Base-by-base conservation (phyloP, 768 basidiomycete genomes). In the Leccinum sublutescens region DNA sequence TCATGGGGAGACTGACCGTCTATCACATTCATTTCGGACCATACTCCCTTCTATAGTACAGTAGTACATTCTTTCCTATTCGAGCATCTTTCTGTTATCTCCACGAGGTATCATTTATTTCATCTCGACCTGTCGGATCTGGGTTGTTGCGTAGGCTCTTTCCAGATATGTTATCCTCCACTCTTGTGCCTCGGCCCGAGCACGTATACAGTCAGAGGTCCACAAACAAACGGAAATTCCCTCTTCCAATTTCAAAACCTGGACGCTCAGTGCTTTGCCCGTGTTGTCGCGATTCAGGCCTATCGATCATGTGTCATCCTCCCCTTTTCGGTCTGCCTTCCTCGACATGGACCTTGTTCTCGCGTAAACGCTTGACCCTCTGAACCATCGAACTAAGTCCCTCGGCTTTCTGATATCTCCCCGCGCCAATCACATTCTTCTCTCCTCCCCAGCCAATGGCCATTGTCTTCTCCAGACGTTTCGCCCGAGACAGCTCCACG, bases 11-110 rank as follows among this genome's bases (percentile, higher is more conserved):
- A 75, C 65, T 75, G 56, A 74, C 52, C 58, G 17, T 62, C 55
- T 43, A 61, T 65, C 73, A 62, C 73, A 23, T 64, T 75, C 73
- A 69, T 70, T 69, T 66, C 71, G 72, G 66, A 64, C 67, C 58
- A 49, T 57, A 51, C 61, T 52, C 55, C 62, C 64, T 50, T 65
- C 21, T 65, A 62, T 43, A 43, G 40, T 43, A 43, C 40, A 43
- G 9, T 63, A 66, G 61, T 43, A 62, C 62, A 36, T 50, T 50
- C 60, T 40, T 55, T 59, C 65, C 59, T 58, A 62, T 71, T 67
- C 59, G 50, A 63, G 65, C 55, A 66, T 65, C 56, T 60, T 61
- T 55, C 51, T 68, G 69, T 65, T 75, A 73, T 72, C 69, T 71
- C 74, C 68, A 73, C 68, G 65, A 75, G 71, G 72, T 61, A 53